Conservation (phyloP, 495 filamentous ascomycete genomes). For the Physcia stellaris region DNA sequence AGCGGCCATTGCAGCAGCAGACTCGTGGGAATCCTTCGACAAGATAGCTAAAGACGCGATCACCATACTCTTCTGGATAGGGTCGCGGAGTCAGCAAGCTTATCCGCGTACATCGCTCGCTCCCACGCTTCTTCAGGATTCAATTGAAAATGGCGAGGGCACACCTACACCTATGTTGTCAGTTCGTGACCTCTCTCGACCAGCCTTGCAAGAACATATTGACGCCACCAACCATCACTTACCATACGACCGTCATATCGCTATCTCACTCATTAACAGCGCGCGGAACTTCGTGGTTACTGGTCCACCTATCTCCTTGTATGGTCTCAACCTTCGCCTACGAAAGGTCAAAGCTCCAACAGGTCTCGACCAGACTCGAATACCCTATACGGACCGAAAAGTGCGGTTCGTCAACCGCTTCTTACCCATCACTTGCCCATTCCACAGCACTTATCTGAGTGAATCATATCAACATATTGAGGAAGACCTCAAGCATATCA, state of each 20-base stretch:
- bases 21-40: slow-evolving; percentile 80
- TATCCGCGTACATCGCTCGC: slow-evolving; percentile 89
- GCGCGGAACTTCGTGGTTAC: slow-evolving; percentile 94
- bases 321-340: slow-evolving; percentile 84
- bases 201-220: slow-evolving; percentile 84
- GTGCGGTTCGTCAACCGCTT: slow-evolving; percentile 94
- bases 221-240: slow-evolving; percentile 93
- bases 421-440: slow-evolving; percentile 91
- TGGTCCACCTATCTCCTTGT: slow-evolving; percentile 86
- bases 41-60: slow-evolving; percentile 63
- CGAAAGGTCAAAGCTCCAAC: slow-evolving; percentile 95
- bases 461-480: slow-evolving; percentile 66
- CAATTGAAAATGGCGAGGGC: slow-evolving; percentile 85
- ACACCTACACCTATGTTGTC: slow-evolving; percentile 94
- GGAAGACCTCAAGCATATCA: slow-evolving; percentile 73
- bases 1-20: slow-evolving; percentile 76
- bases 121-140: slow-evolving; percentile 87
- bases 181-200: slow-evolving; percentile 76
- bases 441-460: slow-evolving; percentile 87
- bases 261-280: slow-evolving; percentile 91
- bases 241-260: slow-evolving; percentile 80
- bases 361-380: slow-evolving; percentile 86
- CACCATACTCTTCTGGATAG: slow-evolving; percentile 98
- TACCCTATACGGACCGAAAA: slow-evolving; percentile 91
- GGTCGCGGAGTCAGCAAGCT: slow-evolving; percentile 92